Percentiles rank a stretch among this genome's conserved stretches.
Evolutionary conservation across 352 stramenopile genomes (phyloP).

Genomic region (Globisporangium middletonii): DNA sequence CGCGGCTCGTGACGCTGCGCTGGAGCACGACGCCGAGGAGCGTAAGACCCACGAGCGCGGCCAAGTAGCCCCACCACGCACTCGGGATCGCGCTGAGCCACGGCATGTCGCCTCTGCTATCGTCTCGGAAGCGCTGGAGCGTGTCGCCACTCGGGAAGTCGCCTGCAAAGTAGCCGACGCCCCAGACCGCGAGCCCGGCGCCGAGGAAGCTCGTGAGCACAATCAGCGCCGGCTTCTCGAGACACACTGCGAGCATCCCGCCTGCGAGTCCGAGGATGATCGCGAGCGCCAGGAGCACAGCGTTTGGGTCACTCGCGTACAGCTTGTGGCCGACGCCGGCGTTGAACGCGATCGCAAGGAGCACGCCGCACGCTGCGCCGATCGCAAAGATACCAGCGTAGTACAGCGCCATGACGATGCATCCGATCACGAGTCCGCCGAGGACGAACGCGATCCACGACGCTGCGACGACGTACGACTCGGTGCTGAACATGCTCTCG

Average conservation of each 20-base stretch:
- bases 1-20: slow-evolving; percentile 31
- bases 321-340: slow-evolving; percentile 48
- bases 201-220: slow-evolving; percentile 42
- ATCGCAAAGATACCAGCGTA: slow-evolving; percentile 45
- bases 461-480: slow-evolving; percentile 42
- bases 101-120: slow-evolving; percentile 23
- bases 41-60: slow-evolving; percentile 37
- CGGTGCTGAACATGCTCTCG: slow-evolving; percentile 46
- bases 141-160: slow-evolving; percentile 52
- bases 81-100: slow-evolving; percentile 33
- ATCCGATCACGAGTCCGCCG: slow-evolving; percentile 41
- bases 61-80: slow-evolving; percentile 61
- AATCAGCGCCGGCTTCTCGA: slow-evolving; percentile 54
- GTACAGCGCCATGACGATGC: slow-evolving; percentile 48
- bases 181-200: slow-evolving; percentile 38
- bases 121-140: slow-evolving; percentile 26
- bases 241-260: slow-evolving; percentile 35
- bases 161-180: slow-evolving; percentile 56
- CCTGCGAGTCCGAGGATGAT: slow-evolving; percentile 39
- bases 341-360: slow-evolving; percentile 55
- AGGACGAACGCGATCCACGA: slow-evolving; percentile 72
- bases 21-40: slow-evolving; percentile 42
- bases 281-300: slow-evolving; percentile 42
- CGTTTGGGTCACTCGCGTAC: slow-evolving; percentile 41
- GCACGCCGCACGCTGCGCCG: slow-evolving; percentile 44